Conservation (phyloP, 23 red algal species). For the Gracilaria caudata region DNA sequence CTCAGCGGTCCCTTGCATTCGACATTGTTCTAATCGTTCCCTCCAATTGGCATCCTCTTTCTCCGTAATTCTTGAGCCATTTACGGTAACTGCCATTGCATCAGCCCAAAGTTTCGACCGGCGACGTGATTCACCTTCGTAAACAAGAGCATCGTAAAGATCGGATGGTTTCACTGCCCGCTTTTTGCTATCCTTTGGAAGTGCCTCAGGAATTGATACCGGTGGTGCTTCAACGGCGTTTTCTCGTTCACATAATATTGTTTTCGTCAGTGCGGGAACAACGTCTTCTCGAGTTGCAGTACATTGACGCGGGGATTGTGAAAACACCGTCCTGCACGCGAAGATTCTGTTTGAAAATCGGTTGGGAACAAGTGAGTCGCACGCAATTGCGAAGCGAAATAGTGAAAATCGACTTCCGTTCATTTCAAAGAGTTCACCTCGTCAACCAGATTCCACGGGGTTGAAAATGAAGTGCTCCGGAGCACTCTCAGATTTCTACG, state of each 20-base stretch:
- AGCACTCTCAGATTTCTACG: background rate
- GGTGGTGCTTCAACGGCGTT: conserved; percentile 8
- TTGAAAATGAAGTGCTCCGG: background rate
- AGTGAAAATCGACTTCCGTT: background rate
- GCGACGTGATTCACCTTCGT: conserved; percentile 18
- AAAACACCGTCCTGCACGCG: background rate
- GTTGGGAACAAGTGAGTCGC: background rate
- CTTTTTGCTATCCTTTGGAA: background rate
- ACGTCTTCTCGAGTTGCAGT: conserved; percentile 3
- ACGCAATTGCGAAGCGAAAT: background rate
- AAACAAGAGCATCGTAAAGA: conserved; percentile 51
- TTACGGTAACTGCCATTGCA: conserved; percentile 6
- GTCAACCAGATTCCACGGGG: background rate
- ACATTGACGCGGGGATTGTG: background rate
- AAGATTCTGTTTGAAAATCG: conserved; percentile 1
- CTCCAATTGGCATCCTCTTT: background rate
- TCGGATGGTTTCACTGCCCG: conserved; percentile 14
- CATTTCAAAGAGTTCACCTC: background rate
- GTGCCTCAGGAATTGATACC: conserved; percentile 1
- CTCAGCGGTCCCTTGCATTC: background rate
- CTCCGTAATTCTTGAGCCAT: conserved; percentile 24
- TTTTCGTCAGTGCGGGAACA: conserved; percentile 1
- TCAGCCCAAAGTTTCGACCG: background rate
- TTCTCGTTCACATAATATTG: conserved; percentile 8
- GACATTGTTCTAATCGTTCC: conserved; percentile 13